Evolutionary conservation across 164 flowering plant species (phyloP).

Genomic region (Annona squamosa): DNA sequence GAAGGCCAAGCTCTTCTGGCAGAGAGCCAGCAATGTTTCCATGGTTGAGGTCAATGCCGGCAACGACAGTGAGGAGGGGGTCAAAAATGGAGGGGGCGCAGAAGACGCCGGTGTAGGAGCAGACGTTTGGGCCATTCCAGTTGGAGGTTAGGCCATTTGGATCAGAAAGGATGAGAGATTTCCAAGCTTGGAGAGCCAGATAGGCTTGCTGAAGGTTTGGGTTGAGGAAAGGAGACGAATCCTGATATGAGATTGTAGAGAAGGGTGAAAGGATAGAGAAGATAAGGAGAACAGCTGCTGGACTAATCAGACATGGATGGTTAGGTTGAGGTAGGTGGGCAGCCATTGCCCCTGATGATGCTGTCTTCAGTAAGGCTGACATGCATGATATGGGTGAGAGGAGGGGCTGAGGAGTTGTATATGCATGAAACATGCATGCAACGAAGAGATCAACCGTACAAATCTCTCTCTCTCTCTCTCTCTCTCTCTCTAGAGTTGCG

Average conservation of each 20-base stretch:
- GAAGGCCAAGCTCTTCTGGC: constrained; percentile 61
- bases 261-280: not conserved
- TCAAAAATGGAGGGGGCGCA: constrained; percentile 69
- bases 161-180: constrained; percentile 49
- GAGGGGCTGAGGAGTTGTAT: too few species aligned
- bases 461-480: too few species aligned
- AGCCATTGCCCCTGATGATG: too few species aligned
- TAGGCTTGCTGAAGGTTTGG: constrained; percentile 50
- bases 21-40: constrained; percentile 44
- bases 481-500: too few species aligned
- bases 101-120: constrained; percentile 69
- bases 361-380: too few species aligned
- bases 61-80: constrained; percentile 46
- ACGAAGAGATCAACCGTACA: too few species aligned
- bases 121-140: constrained; percentile 61
- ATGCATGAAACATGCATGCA: too few species aligned
- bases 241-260: not conserved
- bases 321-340: too few species aligned
- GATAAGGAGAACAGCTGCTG: not conserved
- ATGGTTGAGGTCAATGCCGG: constrained; percentile 79
- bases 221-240: constrained; percentile 19
- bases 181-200: constrained; percentile 71
- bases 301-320: too few species aligned
- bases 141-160: constrained; percentile 51
- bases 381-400: too few species aligned